These are phyloP conservation scores for Alloascoidea hylecoeti DNA, from an alignment of 805 yeast species.

Conservation along the genomic window DNA sequence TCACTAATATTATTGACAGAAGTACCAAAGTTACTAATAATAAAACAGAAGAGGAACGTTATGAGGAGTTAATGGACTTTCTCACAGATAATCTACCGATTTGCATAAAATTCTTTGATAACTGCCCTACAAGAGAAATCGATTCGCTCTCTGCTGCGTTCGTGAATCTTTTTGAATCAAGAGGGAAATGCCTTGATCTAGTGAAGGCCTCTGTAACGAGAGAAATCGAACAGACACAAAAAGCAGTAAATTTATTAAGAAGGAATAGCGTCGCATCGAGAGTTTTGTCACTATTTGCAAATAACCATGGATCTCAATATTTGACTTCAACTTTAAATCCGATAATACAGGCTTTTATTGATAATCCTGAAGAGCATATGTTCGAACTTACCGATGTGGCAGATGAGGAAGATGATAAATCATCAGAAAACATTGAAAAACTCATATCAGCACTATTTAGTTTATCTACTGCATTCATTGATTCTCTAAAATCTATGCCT, in stretches of 20 bases:
- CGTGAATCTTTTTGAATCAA: conserved; percentile 33
- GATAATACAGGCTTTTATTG: conserved; percentile 36
- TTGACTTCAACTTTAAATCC: conserved; percentile 36
- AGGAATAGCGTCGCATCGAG: conserved; percentile 68
- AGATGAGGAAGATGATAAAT: conserved; percentile 14
- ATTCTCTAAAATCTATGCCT: conserved; percentile 39
- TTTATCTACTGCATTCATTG: conserved; percentile 37
- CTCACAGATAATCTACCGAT: conserved; percentile 10
- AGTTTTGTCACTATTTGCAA: conserved; percentile 52
- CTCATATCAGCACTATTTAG: conserved; percentile 40
- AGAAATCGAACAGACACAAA: conserved; percentile 42
- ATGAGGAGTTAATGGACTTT: conserved; percentile 10
- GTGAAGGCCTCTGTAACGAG: conserved; percentile 37
- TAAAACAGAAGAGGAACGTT: conserved; percentile 8
- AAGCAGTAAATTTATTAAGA: conserved; percentile 58
- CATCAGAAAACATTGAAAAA: conserved; percentile 23
- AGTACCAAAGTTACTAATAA: conserved; percentile 16
- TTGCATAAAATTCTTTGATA: conserved; percentile 33
- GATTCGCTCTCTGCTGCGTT: conserved; percentile 53
- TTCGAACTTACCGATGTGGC: conserved; percentile 48
- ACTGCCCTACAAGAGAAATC: conserved; percentile 50
- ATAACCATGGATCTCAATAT: conserved; percentile 44
- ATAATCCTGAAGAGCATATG: conserved; percentile 23
- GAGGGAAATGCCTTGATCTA: conserved; percentile 17
- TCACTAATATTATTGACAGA: conserved; percentile 38